Percentiles rank a stretch among this genome's conserved stretches.
phyloP scores from a whole-genome alignment of 495 filamentous ascomycete species.

The Hypoxylon lienhwacheense region DNA sequence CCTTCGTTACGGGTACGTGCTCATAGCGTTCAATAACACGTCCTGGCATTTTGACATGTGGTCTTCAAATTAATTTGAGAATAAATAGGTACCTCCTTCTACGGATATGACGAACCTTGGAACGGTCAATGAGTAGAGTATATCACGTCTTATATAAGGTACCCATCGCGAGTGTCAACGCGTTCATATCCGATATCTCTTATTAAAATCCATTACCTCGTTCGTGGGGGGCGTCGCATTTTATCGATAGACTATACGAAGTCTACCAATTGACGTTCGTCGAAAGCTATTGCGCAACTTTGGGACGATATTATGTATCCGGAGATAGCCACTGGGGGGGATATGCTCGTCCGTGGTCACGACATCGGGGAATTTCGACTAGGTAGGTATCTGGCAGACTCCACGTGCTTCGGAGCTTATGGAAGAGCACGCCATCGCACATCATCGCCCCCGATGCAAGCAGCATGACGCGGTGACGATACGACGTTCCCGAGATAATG shows the following conservation, averaged over 20 bases:
- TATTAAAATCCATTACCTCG: conserved; percentile 18
- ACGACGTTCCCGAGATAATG: conserved; percentile 1
- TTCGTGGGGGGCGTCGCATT: conserved; percentile 8
- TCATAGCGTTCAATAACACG: conserved; percentile 50
- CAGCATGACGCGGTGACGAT: conserved; percentile 11
- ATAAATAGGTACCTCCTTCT: too few relatives aligned
- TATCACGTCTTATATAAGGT: conserved; percentile 13
- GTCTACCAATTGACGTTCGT: conserved; percentile 20
- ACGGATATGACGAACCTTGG: background rate
- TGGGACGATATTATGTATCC: conserved; percentile 25
- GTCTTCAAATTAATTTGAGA: too few relatives aligned
- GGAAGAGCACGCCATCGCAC: conserved; percentile 46
- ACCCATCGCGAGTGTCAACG: background rate
- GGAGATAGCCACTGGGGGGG: too few relatives aligned
- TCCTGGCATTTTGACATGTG: conserved; percentile 43
- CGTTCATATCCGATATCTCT: background rate
- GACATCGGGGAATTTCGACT: too few relatives aligned
- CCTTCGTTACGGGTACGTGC: conserved; percentile 53
- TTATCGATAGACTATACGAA: conserved; percentile 26
- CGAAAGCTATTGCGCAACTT: conserved; percentile 22
- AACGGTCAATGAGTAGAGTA: background rate
- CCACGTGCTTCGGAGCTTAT: conserved; percentile 4
- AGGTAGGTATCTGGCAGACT: background rate
- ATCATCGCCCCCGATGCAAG: conserved; percentile 8
- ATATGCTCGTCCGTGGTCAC: too few relatives aligned